Conservation (phyloP, 164 flowering plant species). For the Tetracentron sinense region DNA sequence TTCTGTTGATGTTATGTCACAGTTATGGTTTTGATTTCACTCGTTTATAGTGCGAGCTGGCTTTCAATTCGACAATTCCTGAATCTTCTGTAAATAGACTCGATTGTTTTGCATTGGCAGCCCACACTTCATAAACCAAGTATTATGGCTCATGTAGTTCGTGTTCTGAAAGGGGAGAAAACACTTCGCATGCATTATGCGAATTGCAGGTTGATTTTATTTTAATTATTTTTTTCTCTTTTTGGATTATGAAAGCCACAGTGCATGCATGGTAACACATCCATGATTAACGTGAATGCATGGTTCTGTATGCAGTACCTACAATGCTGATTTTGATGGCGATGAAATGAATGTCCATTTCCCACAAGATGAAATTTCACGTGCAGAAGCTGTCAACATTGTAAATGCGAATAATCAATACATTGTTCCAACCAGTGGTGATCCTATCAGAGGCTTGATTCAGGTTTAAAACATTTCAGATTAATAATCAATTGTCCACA, state of each 20-base stretch:
- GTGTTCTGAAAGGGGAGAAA: constrained; percentile 86
- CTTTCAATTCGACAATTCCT: background rate
- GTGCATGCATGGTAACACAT: background rate
- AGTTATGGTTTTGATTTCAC: too few relatives aligned
- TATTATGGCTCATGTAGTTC: constrained; percentile 96
- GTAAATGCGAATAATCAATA: constrained; percentile 95
- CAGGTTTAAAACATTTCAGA: constrained; percentile 47
- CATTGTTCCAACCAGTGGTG: constrained; percentile 90
- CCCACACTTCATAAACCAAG: constrained; percentile 99
- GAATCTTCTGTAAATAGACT: background rate
- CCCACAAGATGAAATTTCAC: constrained; percentile 99
- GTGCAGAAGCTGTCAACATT: constrained; percentile 89
- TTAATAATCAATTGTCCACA: background rate
- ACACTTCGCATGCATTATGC: constrained; percentile 97
- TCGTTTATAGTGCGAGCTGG: background rate
- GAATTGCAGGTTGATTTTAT: constrained; percentile 74
- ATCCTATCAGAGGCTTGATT: constrained; percentile 83
- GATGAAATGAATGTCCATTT: constrained; percentile 99
- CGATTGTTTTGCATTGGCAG: constrained; percentile 36
- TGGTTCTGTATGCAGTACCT: constrained; percentile 47
- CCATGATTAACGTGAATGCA: background rate
- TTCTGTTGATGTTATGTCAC: too few relatives aligned
- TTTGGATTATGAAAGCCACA: background rate
- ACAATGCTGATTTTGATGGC: constrained; percentile 99
- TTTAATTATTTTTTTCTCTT: background rate